Evolutionary conservation across 768 basidiomycete genomes (phyloP).

Genomic region (Lentinula sp.): DNA sequence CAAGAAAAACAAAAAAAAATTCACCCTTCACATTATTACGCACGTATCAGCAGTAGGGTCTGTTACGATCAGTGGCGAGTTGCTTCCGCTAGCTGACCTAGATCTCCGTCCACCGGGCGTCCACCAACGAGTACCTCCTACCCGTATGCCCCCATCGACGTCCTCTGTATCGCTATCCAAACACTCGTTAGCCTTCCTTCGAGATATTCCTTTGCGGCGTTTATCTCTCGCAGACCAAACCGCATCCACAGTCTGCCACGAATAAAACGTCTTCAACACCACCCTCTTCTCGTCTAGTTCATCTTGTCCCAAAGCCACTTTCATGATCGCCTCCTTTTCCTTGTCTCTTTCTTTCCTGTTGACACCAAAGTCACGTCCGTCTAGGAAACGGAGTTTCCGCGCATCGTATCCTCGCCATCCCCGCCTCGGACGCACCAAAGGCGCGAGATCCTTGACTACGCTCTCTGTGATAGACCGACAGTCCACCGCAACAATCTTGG

Average conservation of each 20-base stretch:
- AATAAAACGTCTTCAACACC: conserved; percentile 79
- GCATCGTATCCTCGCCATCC: conserved; percentile 78
- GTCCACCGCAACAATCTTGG: conserved; percentile 66
- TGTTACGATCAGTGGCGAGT: conserved; percentile 11
- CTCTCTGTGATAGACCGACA: conserved; percentile 66
- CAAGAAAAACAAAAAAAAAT: background rate
- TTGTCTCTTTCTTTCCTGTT: conserved; percentile 61
- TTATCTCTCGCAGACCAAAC: conserved; percentile 64
- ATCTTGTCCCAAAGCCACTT: conserved; percentile 50
- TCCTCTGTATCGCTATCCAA: conserved; percentile 17
- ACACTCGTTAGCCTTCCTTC: conserved; percentile 36
- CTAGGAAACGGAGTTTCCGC: conserved; percentile 62
- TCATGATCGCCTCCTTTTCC: conserved; percentile 30
- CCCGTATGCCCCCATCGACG: conserved; percentile 14
- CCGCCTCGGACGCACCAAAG: conserved; percentile 55
- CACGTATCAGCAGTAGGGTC: conserved; percentile 10
- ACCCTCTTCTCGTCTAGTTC: conserved; percentile 73
- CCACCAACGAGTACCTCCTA: conserved; percentile 23
- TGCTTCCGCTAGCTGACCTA: conserved; percentile 9
- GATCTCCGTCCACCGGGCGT: conserved; percentile 17
- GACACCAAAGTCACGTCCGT: conserved; percentile 54
- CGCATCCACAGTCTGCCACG: conserved; percentile 82
- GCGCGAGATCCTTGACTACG: conserved; percentile 54
- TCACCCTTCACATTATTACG: conserved; percentile 7
- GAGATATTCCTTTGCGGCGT: conserved; percentile 44